Conservation (phyloP, 495 filamentous ascomycete species). For the Talaromyces ruber region DNA sequence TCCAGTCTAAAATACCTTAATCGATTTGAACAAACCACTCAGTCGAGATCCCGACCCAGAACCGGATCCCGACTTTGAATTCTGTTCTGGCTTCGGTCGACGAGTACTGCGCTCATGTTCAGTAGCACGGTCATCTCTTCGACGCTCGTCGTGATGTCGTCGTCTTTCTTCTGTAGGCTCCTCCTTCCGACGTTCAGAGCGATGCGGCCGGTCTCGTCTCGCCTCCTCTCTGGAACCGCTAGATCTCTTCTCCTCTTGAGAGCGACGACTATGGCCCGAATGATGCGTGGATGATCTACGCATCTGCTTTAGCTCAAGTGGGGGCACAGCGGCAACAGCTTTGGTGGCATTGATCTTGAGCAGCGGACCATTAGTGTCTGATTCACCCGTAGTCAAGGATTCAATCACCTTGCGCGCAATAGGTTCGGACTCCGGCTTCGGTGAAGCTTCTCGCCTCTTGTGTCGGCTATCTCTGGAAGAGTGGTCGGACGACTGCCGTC, state of each 20-base stretch:
- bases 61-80: constrained; percentile 16
- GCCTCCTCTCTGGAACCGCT: constrained; percentile 12
- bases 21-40: constrained; percentile 26
- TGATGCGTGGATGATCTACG: constrained; percentile 16
- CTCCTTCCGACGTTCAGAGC: constrained; percentile 2
- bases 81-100: constrained; percentile 24
- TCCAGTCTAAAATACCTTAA: constrained; percentile 2
- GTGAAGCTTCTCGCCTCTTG: constrained; percentile 13
- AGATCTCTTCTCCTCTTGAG: constrained; percentile 20
- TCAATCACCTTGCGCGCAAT: constrained; percentile 27
- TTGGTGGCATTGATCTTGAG: constrained; percentile 28
- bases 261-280: constrained; percentile 18
- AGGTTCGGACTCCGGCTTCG: constrained; percentile 14
- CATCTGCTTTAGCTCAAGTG: constrained; percentile 22
- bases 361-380: constrained; percentile 25
- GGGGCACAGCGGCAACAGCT: constrained; percentile 17
- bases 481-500: constrained; percentile 20
- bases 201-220: neutral
- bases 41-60: constrained; percentile 16
- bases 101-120: constrained; percentile 12
- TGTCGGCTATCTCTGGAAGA: constrained; percentile 12
- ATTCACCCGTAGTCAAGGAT: constrained; percentile 31
- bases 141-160: neutral
- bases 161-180: neutral
- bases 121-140: neutral